Percentiles rank a stretch among this genome's conserved stretches.
Evolutionary conservation across 2,329 filamentous ascomycete genomes (phyloP).

Genomic region (Fonsecaea erecta): DNA sequence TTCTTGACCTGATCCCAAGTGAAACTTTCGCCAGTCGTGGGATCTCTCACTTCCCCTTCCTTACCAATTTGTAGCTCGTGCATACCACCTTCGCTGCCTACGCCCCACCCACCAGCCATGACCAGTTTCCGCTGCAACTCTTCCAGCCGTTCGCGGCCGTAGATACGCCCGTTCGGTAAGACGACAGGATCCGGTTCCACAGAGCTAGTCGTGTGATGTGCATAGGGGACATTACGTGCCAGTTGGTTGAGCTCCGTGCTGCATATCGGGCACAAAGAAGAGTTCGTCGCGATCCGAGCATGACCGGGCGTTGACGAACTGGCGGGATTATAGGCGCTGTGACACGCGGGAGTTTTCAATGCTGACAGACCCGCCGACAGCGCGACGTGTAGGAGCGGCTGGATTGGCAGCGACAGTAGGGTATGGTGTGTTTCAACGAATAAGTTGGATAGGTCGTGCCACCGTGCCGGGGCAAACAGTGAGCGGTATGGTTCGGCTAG

Average conservation of each 20-base stretch:
- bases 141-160: slow-evolving; percentile 74
- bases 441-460: slow-evolving; percentile 74
- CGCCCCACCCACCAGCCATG: slow-evolving; percentile 28
- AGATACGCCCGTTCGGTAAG: slow-evolving; percentile 84
- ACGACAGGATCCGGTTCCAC: slow-evolving; percentile 87
- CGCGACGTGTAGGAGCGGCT: slow-evolving; percentile 86
- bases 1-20: slow-evolving; percentile 70
- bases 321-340: slow-evolving; percentile 63
- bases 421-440: slow-evolving; percentile 87
- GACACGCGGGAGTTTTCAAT: slow-evolving; percentile 92
- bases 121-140: slow-evolving; percentile 77
- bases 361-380: slow-evolving; percentile 89
- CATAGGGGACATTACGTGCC: slow-evolving; percentile 86
- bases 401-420: slow-evolving; percentile 78
- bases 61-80: slow-evolving; percentile 31
- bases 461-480: slow-evolving; percentile 75
- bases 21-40: slow-evolving; percentile 73
- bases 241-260: slow-evolving; percentile 92
- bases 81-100: slow-evolving; percentile 9
- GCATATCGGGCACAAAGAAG: slow-evolving; percentile 91
- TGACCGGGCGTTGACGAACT: slow-evolving; percentile 59
- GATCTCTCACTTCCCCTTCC: slow-evolving; percentile 72
- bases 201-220: slow-evolving; percentile 90
- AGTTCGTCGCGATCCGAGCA: slow-evolving; percentile 52
- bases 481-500: slow-evolving; percentile 65